Evolutionary conservation across 2,329 filamentous ascomycete genomes (phyloP).

Genomic region (Fusarium pseudoanthophilum): DNA sequence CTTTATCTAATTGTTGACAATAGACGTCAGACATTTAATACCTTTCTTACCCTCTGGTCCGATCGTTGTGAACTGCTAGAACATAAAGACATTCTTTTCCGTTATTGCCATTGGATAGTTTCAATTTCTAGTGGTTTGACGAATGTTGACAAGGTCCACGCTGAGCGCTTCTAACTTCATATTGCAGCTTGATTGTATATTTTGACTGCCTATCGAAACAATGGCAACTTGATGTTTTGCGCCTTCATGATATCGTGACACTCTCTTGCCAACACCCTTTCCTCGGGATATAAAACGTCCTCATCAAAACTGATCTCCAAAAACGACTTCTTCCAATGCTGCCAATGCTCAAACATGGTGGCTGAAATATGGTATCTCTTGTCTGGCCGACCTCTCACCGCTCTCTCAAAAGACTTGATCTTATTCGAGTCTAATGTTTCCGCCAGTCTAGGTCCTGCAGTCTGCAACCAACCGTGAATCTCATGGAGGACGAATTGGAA

Average conservation of each 20-base stretch:
- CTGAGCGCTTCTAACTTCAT: rapidly evolving
- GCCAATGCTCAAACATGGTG: constrained; percentile 24
- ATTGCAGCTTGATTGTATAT: too few species aligned
- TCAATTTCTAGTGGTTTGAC: background rate
- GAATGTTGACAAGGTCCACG: rapidly evolving
- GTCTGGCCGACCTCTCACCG: background rate
- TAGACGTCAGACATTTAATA: background rate
- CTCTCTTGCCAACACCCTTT: background rate
- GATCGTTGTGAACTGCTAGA: background rate
- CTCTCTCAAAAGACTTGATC: background rate
- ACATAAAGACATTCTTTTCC: background rate
- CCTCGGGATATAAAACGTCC: background rate
- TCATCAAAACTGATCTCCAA: constrained; percentile 4
- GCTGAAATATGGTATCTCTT: background rate
- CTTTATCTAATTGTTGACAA: background rate
- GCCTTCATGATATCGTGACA: constrained; percentile 22
- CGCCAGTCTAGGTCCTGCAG: background rate
- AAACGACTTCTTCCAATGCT: constrained; percentile 5
- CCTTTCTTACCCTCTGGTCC: too few species aligned
- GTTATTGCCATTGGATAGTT: background rate
- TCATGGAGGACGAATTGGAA: background rate
- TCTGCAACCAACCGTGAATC: constrained; percentile 8
- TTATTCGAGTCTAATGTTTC: background rate
- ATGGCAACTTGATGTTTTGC: background rate
- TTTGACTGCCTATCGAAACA: background rate